Evolutionary conservation across 768 basidiomycete genomes (phyloP).

Genomic region (Xerocomellus dryophilus): DNA sequence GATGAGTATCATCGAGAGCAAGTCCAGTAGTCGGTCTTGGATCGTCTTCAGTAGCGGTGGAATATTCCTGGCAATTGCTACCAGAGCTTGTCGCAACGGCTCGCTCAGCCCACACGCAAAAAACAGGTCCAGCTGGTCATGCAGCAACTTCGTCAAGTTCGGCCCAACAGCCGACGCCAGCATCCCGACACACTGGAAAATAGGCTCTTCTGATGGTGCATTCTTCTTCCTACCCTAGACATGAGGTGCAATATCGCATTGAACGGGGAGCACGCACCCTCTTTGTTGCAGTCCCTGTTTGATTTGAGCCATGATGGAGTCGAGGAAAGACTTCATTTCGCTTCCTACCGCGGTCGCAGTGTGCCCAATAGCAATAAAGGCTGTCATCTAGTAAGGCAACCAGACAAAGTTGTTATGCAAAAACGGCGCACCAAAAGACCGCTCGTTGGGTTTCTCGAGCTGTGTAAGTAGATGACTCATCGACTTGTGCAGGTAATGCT

Average conservation of each 20-base stretch:
- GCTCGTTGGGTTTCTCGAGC: constrained; percentile 84
- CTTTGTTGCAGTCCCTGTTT: constrained; percentile 83
- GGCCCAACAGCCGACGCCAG: constrained; percentile 92
- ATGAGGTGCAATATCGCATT: constrained; percentile 1
- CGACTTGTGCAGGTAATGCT: constrained; percentile 86
- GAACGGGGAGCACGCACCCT: constrained; percentile 52
- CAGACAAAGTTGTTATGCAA: constrained; percentile 10
- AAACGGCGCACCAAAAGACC: constrained; percentile 65
- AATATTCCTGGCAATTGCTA: constrained; percentile 81
- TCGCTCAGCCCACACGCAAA: constrained; percentile 92
- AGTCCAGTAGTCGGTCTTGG: constrained; percentile 90
- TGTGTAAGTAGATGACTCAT: constrained; percentile 91
- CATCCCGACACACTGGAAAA: constrained; percentile 98
- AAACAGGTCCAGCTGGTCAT: constrained; percentile 96
- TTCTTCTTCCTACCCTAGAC: constrained; percentile 64
- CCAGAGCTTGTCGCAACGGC: constrained; percentile 78
- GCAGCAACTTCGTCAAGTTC: constrained; percentile 90
- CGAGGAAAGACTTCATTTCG: constrained; percentile 95
- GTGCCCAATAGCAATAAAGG: constrained; percentile 95
- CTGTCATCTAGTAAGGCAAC: constrained; percentile 37
- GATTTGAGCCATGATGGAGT: constrained; percentile 84
- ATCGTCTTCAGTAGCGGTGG: constrained; percentile 88
- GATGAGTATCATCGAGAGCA: constrained; percentile 75
- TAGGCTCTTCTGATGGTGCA: constrained; percentile 88
- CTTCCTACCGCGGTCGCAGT: constrained; percentile 88